Base-by-base conservation (phyloP, 148 eudicot genomes). In the Diospyros kaki region DNA sequence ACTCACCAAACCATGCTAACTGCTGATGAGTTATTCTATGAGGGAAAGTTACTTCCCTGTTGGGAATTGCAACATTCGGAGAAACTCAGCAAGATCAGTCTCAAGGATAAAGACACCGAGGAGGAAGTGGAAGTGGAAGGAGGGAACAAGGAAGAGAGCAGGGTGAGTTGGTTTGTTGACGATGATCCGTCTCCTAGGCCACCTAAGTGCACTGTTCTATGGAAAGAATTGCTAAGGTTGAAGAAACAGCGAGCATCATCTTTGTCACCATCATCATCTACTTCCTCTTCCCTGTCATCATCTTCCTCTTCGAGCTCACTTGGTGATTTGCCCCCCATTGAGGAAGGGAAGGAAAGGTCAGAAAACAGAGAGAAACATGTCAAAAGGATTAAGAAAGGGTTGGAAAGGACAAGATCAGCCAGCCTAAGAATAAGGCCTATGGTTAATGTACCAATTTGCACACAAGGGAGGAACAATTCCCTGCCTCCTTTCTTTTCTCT, bases 151-250 rank as follows among this genome's bases (percentile, higher is more conserved):
- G 74, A 59, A 39, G 77, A 80, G 64, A 68, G 48, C 8, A 84
- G 79, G 60, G 80, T 78, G 58, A 82, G 64, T 51, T 95, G 98
- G 98, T 92, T 83, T 75, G 78, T 89, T 4, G 98, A 94, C 17
- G 98, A 95, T 46, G 97, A 92, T 63, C 98, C 98, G 5, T 95
- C 98, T 17, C 98, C 98, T 2, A 84, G 97, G 51, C 98, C 98
- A 2, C 98, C 98, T 3, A 90, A 83, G 41, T 95, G 98, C 75
- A 90, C 97, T 3, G 97, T 92, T 1, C 53, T 95, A n/a, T 95
- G 98, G 98, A 95, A 95, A 67, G 98, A 95, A 79, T 54, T 95
- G 42, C 50, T 95, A 11, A 78, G 93, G 72, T 56, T 95, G 81
- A 89, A 82, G 78, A 90, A 94, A 52, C 85, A 84, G 18, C 81